These are phyloP conservation scores for Xylaria sp. DNA, from an alignment of 2,329 filamentous ascomycete genomes.

Conservation along the genomic window DNA sequence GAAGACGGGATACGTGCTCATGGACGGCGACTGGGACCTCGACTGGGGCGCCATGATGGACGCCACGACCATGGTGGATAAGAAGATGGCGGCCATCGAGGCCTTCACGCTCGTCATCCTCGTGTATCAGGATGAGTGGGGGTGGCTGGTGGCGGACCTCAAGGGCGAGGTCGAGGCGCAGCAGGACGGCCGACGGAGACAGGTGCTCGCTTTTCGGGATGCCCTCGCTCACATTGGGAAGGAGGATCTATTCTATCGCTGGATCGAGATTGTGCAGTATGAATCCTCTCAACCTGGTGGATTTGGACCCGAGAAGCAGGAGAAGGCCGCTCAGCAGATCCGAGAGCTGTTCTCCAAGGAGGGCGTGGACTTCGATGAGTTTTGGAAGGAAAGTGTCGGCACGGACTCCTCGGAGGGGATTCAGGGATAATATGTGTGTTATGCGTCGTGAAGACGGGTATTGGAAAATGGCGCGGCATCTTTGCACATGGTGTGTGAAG, in stretches of 20 bases:
- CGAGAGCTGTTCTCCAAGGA: conserved; percentile 78
- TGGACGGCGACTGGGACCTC: conserved; percentile 86
- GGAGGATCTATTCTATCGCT: conserved; percentile 88
- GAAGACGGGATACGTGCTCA: conserved; percentile 89
- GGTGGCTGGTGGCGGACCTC: conserved; percentile 76
- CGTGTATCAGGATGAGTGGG: conserved; percentile 72
- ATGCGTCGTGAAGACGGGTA: not conserved
- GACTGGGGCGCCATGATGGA: conserved; percentile 84
- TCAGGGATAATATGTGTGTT: conserved; percentile 2
- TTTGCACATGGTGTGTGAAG: not conserved
- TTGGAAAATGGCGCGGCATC: not conserved
- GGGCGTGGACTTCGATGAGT: conserved; percentile 82
- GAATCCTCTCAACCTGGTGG: conserved; percentile 82
- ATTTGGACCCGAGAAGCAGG: conserved; percentile 79
- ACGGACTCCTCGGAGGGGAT: conserved; percentile 49
- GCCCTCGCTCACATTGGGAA: conserved; percentile 80
- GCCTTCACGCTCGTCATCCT: conserved; percentile 78
- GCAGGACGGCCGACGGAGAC: conserved; percentile 71
- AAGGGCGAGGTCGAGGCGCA: conserved; percentile 51
- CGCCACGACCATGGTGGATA: conserved; percentile 75
- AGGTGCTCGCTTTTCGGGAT: conserved; percentile 84
- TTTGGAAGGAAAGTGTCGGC: conserved; percentile 75
- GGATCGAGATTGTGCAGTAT: conserved; percentile 92
- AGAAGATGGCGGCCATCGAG: conserved; percentile 67
- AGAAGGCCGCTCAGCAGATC: conserved; percentile 76